phyloP scores from a whole-genome alignment of 345 rosid genomes.

The Populus nigra region DNA sequence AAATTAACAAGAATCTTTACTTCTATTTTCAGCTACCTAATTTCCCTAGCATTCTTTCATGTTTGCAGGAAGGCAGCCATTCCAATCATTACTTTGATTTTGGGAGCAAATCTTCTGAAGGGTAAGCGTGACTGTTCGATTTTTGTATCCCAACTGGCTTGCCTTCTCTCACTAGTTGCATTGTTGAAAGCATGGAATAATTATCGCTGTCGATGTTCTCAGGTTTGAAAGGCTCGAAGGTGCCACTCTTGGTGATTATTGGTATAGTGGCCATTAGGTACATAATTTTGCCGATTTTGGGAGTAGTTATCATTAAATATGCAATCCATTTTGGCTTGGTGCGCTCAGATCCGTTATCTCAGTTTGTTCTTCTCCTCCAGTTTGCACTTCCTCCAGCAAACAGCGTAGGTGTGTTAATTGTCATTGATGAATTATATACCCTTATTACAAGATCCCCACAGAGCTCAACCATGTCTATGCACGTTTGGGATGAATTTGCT shows the following conservation, averaged over 20 bases:
- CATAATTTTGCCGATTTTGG: constrained; percentile 20
- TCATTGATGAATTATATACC: neutral
- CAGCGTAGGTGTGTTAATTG: constrained; percentile 28
- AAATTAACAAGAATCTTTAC: neutral
- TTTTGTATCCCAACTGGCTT: neutral
- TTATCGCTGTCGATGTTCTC: neutral
- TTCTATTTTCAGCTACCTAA: neutral
- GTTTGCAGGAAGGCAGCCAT: constrained; percentile 37
- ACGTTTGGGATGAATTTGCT: neutral
- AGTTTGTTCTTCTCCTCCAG: constrained; percentile 43
- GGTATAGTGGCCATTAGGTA: constrained; percentile 26
- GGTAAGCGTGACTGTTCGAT: constrained; percentile 12
- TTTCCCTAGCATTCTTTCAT: neutral
- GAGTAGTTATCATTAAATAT: constrained; percentile 27
- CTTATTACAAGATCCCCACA: neutral
- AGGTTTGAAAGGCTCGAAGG: constrained; percentile 24
- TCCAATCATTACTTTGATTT: constrained; percentile 38
- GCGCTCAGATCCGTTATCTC: constrained; percentile 33
- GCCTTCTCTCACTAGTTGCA: neutral
- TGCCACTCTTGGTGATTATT: constrained; percentile 3
- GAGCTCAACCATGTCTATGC: neutral
- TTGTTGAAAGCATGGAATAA: neutral
- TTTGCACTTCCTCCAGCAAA: constrained; percentile 55
- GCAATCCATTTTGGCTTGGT: constrained; percentile 27
- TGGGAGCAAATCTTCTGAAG: constrained; percentile 47